Percentiles rank a stretch among this genome's conserved stretches.
Conservation (phyloP, 768 basidiomycete genomes). For the Clitopilus hobsonii region DNA sequence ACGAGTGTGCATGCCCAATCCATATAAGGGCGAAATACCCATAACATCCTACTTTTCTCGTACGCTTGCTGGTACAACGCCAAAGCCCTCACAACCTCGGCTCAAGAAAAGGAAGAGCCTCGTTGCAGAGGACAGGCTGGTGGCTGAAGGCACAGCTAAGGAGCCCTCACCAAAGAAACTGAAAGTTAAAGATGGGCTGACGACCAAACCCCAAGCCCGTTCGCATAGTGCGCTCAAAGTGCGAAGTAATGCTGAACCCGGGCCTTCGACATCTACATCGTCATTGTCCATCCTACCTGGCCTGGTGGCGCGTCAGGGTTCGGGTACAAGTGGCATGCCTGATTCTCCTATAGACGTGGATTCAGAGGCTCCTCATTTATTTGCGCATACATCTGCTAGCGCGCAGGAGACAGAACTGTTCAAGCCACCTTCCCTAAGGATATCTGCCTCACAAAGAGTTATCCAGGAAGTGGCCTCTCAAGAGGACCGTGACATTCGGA, state of each 20-base stretch:
- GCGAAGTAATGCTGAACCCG: background rate
- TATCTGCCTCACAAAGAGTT: background rate
- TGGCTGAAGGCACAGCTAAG: background rate
- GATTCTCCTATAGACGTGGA: too few relatives aligned
- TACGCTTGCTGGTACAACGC: background rate
- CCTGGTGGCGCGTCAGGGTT: too few relatives aligned
- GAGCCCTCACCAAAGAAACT: background rate
- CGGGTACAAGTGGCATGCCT: too few relatives aligned
- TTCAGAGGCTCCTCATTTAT: too few relatives aligned
- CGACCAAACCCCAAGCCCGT: background rate
- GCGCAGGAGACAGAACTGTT: background rate
- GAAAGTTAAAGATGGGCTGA: background rate
- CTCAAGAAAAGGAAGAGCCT: background rate
- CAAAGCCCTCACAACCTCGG: background rate
- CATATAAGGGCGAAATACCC: background rate
- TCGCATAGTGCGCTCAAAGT: background rate
- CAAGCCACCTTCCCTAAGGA: background rate
- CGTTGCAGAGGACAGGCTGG: background rate
- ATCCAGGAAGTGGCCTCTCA: background rate
- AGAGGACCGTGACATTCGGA: too few relatives aligned
- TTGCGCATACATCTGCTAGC: too few relatives aligned
- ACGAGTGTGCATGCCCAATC: background rate
- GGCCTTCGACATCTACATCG: background rate
- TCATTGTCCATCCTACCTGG: too few relatives aligned
- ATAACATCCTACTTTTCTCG: background rate